A percentile compares a stretch with the other conserved stretches of the same genome.
Conservation (phyloP, 2,329 filamentous ascomycete genomes). For the Cercospora berteroae region DNA sequence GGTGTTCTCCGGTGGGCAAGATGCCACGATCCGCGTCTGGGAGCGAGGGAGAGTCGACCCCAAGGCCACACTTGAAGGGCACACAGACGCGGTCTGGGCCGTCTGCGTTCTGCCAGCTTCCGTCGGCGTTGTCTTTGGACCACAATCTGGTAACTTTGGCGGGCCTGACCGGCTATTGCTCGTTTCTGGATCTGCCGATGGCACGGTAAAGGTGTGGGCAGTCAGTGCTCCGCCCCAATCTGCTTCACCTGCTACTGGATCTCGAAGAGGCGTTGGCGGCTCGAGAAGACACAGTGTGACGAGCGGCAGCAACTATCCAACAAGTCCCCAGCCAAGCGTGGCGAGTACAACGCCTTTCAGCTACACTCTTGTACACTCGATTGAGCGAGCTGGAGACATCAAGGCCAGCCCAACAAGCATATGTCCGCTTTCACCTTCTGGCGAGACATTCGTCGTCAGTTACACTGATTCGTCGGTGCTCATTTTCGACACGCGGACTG, state of each 20-base stretch:
- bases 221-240: constrained; percentile 86
- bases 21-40: constrained; percentile 91
- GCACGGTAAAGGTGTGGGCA: constrained; percentile 89
- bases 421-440: constrained; percentile 75
- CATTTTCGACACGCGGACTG: constrained; percentile 87
- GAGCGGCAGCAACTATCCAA: constrained; percentile 87
- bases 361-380: constrained; percentile 83
- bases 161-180: constrained; percentile 81
- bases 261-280: constrained; percentile 66
- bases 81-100: constrained; percentile 94
- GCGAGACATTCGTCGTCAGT: constrained; percentile 88
- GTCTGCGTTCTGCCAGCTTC: constrained; percentile 88
- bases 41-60: constrained; percentile 91
- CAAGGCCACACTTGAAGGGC: constrained; percentile 85
- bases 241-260: constrained; percentile 73
- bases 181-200: constrained; percentile 89
- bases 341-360: constrained; percentile 84
- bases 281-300: constrained; percentile 90
- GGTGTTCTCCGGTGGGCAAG: constrained; percentile 97
- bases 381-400: constrained; percentile 58
- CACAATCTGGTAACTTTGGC: constrained; percentile 64
- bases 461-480: constrained; percentile 88
- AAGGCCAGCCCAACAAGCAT: constrained; percentile 82
- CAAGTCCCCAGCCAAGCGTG: constrained; percentile 81
- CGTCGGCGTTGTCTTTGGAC: constrained; percentile 74